Evolutionary conservation across 352 stramenopile genomes (phyloP).

Genomic region (Halophytophthora polymorphica): DNA sequence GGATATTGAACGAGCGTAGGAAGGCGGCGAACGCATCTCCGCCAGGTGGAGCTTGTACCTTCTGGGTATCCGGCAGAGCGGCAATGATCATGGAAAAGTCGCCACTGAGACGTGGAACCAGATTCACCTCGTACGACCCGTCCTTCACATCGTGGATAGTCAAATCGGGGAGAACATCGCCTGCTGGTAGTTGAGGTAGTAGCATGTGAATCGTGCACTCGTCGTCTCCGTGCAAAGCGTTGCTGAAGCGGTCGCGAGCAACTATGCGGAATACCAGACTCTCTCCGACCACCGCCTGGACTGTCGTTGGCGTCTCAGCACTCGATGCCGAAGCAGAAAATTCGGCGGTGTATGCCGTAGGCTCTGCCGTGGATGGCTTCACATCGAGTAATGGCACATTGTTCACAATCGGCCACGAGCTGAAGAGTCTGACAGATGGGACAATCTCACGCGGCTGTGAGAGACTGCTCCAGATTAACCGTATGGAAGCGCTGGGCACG

Average conservation of each 20-base stretch:
- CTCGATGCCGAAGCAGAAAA: conserved; percentile 12
- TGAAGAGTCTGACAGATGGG: conserved; percentile 39
- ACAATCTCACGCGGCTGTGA: conserved; percentile 46
- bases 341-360: conserved; percentile 38
- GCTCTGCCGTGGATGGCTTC: conserved; percentile 22
- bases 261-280: conserved; percentile 34
- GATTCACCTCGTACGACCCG: conserved; percentile 36
- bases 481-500: conserved; percentile 30
- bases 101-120: conserved; percentile 33
- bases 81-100: conserved; percentile 41
- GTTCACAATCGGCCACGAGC: conserved; percentile 51
- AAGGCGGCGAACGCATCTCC: conserved; percentile 25
- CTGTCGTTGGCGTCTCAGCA: background rate
- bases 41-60: conserved; percentile 13
- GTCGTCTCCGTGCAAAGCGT: conserved; percentile 30
- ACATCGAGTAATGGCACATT: conserved; percentile 49
- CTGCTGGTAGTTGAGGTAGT: conserved; percentile 28
- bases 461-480: conserved; percentile 53
- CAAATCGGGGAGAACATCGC: conserved; percentile 9
- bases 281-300: conserved; percentile 15
- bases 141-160: conserved; percentile 33
- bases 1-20: conserved; percentile 36
- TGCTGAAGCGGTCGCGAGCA: conserved; percentile 38
- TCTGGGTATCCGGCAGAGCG: conserved; percentile 21
- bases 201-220: conserved; percentile 35